These are phyloP conservation scores for Areca catechu DNA, from an alignment of 176 grass and related monocot species.

Conservation along the genomic window DNA sequence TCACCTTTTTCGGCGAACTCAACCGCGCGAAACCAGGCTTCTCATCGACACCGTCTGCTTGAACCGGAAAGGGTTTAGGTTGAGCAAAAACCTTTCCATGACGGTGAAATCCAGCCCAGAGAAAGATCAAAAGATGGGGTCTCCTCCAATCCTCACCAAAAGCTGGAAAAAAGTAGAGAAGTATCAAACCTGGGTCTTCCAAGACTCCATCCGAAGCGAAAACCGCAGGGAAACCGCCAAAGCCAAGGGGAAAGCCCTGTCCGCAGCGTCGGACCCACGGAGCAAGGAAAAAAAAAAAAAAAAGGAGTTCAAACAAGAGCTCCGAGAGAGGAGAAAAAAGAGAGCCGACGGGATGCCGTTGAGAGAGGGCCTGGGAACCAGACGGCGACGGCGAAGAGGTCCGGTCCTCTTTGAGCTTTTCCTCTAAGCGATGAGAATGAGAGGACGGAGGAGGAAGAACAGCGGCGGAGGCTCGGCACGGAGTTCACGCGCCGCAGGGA, in stretches of 20 bases:
- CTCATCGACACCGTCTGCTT: constrained; percentile 43
- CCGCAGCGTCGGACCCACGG: not conserved
- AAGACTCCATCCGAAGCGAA: too few relatives aligned
- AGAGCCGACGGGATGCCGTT: not conserved
- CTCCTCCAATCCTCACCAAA: constrained; percentile 4
- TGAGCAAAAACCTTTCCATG: constrained; percentile 80
- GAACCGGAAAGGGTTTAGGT: constrained; percentile 86
- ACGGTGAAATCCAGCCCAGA: not conserved
- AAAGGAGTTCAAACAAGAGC: constrained; percentile 4
- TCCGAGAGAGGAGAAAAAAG: not conserved
- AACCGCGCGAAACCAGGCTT: not conserved
- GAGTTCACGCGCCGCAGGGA: not conserved
- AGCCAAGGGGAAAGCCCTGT: too few relatives aligned
- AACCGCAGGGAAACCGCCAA: too few relatives aligned
- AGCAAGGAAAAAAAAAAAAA: too few relatives aligned
- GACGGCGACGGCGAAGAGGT: constrained; percentile 5
- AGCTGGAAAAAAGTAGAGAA: not conserved
- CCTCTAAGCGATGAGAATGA: not conserved
- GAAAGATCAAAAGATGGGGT: not conserved
- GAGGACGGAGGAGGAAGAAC: constrained; percentile 16
- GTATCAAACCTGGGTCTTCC: not conserved
- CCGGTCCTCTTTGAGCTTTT: too few relatives aligned
- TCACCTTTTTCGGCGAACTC: not conserved
- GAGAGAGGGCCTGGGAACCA: not conserved
- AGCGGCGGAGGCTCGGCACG: constrained; percentile 7